A percentile compares a stretch with the other conserved stretches of the same genome.
phyloP scores from a whole-genome alignment of 495 filamentous ascomycete genomes.

The Aspergillus wentii region DNA sequence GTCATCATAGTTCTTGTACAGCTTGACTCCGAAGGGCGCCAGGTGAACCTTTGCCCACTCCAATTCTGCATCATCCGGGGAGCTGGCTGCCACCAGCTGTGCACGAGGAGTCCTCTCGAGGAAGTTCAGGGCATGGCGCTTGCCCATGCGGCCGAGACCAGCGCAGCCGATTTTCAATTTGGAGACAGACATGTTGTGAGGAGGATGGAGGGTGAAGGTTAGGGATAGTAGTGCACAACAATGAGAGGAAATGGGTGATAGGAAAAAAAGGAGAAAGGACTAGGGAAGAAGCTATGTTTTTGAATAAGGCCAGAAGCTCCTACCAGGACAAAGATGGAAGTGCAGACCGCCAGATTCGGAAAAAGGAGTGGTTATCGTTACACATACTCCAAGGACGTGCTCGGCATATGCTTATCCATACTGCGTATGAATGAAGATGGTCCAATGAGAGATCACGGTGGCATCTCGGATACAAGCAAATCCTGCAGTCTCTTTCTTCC shows the following conservation, averaged over 20 bases:
- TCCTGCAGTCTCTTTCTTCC: no score
- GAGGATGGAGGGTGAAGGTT: conserved; percentile 1
- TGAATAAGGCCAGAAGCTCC: no score
- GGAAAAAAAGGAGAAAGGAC: background rate
- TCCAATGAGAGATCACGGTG: no score
- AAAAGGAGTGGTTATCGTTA: no score
- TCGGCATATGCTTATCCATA: no score
- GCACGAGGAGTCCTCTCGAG: conserved; percentile 47
- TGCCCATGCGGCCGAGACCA: conserved; percentile 56
- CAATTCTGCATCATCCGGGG: conserved; percentile 43
- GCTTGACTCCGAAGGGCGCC: conserved; percentile 38
- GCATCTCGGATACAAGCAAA: no score
- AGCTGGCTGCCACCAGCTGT: conserved; percentile 47
- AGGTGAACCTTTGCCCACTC: conserved; percentile 47
- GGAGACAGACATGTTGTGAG: conserved; percentile 34
- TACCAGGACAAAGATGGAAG: no score
- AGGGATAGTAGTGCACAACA: background rate
- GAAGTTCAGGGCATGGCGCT: conserved; percentile 52
- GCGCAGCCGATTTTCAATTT: conserved; percentile 46
- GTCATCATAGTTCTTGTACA: conserved; percentile 50
- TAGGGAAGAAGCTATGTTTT: background rate
- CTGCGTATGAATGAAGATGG: no score
- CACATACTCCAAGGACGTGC: no score
- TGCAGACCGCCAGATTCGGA: no score
- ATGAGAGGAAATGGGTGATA: no score